Evolutionary conservation across 192 early-diverging fungal species (phyloP).

Genomic region (Oehlia diaphana): DNA sequence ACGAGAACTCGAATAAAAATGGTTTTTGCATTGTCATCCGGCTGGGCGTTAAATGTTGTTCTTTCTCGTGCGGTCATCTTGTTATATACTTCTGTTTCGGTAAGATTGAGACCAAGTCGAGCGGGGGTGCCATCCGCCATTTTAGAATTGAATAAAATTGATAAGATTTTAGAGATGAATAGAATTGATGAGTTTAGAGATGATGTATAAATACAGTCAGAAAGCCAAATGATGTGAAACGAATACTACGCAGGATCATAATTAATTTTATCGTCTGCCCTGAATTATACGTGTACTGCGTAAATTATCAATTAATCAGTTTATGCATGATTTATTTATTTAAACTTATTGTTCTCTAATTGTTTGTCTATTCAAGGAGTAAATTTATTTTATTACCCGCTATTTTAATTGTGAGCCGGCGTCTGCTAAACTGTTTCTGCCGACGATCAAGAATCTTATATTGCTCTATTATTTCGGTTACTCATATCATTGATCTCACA

Average conservation of each 20-base stretch:
- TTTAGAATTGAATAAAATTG: too few relatives aligned
- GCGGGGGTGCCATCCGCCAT: too few relatives aligned
- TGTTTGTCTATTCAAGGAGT: background rate
- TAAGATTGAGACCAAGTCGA: background rate
- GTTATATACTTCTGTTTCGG: slow-evolving; percentile 2
- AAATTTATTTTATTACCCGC: background rate
- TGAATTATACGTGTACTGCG: slow-evolving; percentile 1
- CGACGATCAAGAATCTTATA: too few relatives aligned
- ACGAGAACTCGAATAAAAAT: background rate
- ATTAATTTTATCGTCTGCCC: slow-evolving; percentile 13
- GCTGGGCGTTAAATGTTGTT: slow-evolving; percentile 1
- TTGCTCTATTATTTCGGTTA: too few relatives aligned
- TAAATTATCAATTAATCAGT: slow-evolving; percentile 13
- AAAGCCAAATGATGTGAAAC: background rate
- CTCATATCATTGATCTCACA: too few relatives aligned
- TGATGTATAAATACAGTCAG: slow-evolving; percentile 2
- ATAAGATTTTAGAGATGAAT: too few relatives aligned
- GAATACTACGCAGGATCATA: slow-evolving; percentile 6
- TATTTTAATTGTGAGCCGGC: too few relatives aligned
- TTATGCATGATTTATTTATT: background rate
- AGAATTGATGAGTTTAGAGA: background rate
- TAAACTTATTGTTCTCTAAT: background rate
- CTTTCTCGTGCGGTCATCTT: background rate
- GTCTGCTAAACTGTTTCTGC: too few relatives aligned
- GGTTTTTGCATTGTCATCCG: slow-evolving; percentile 8